Evolutionary conservation across 1,284 basidiomycete species (phyloP).

Genomic region (Tilletia setariae): DNA sequence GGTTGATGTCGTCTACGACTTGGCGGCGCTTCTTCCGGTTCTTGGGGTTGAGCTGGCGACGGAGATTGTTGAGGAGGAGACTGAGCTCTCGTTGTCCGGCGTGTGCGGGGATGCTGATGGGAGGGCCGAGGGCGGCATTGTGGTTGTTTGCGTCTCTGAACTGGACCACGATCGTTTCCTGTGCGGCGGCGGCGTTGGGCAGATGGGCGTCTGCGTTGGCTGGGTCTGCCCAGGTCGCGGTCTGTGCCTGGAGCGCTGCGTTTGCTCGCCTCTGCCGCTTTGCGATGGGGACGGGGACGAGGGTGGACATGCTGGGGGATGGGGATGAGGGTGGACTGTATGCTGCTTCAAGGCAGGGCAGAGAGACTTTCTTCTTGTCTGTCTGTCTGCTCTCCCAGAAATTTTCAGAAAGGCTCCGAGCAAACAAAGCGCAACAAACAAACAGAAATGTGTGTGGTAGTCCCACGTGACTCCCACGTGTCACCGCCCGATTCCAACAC

Average conservation of each 20-base stretch:
- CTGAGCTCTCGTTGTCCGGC: conserved; percentile 47
- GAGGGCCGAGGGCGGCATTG: conserved; percentile 36
- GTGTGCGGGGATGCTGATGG: conserved; percentile 44
- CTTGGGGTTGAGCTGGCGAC: conserved; percentile 26
- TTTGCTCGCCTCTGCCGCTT: conserved; percentile 42
- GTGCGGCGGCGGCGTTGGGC: conserved; percentile 26
- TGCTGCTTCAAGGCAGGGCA: conserved; percentile 29
- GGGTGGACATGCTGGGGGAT: conserved; percentile 38
- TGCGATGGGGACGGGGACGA: conserved; percentile 38
- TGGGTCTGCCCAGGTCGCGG: conserved; percentile 3
- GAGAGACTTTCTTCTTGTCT: too few relatives aligned
- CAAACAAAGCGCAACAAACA: background rate
- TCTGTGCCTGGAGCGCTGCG: background rate
- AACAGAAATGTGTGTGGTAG: conserved; percentile 23
- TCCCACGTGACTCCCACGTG: too few relatives aligned
- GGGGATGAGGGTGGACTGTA: background rate
- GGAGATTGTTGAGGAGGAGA: conserved; percentile 47
- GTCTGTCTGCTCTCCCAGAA: conserved; percentile 11
- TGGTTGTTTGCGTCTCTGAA: conserved; percentile 48
- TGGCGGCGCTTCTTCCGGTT: conserved; percentile 10
- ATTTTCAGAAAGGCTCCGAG: background rate
- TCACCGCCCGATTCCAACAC: too few relatives aligned
- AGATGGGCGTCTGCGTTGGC: conserved; percentile 19
- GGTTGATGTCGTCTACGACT: conserved; percentile 21
- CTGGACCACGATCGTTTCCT: conserved; percentile 48